Base-by-base conservation (phyloP, 768 basidiomycete species). In the Lentinula guzmanii region DNA sequence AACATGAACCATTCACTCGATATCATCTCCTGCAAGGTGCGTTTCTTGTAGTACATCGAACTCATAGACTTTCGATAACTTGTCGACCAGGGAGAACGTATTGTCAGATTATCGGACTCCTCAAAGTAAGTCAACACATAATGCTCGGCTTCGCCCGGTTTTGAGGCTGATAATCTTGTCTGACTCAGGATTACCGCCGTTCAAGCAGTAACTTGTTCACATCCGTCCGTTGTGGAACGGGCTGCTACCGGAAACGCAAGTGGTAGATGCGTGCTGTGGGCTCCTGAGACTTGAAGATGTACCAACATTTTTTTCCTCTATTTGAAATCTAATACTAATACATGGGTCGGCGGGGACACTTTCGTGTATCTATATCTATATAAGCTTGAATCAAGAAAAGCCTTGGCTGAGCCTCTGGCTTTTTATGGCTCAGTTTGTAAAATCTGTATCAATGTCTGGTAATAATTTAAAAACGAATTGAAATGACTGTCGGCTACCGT, bases 151-250 rank as follows among this genome's bases (percentile, higher is more conserved):
- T 50, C 0, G 46, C 5, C 15, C 28, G 3, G 18, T 15, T 18
- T 10, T 16, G 35, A 34, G 6, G n/a, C 37, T 18, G 31, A 50
- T 33, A 8, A 7, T 28, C 24, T 3, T 28, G 24, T 8, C 31
- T 51, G 24, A 37, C 21, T 33, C 51, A 92, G 89, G 64, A 86
- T 93, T 62, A 83, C 88, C 21, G 91, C 92, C 1, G 87, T 88
- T 4, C 92, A 93, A 72, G 91, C 92, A n/a, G 92, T 93, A n/a
- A 91, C 92, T 7, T 90, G 87, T 66, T 91, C 89, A 13, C 92
- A 93, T 70, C 91, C 92, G 0, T 86, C 69, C 60, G 73, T 90
- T 21, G 78, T 90, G 2, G 90, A 90, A 67, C 82, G 92, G 31
- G 87, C 80, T 24, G 91, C 81, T 3, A 90, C 83, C 50, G 92